Conservation (phyloP, 1,139 yeast species). For the Lodderomyces margitis region DNA sequence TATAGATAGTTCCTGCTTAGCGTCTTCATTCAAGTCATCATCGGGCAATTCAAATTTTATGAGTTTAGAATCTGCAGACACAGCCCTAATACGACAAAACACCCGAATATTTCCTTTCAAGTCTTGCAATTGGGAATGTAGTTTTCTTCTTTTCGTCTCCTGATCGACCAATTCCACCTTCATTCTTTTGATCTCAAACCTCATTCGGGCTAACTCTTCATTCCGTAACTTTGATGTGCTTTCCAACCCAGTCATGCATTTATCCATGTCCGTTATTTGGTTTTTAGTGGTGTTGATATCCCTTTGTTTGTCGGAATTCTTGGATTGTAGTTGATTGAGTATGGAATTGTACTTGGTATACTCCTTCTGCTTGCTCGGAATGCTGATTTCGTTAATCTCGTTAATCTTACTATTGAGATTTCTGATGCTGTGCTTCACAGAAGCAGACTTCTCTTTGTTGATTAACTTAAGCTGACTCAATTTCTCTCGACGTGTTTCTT, state of each 20-base stretch:
- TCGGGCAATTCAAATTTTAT: constrained; percentile 43
- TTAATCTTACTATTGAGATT: constrained; percentile 2
- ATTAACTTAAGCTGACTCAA: constrained; percentile 19
- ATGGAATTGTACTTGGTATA: constrained; percentile 7
- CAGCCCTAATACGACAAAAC: constrained; percentile 80
- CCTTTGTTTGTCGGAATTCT: constrained; percentile 11
- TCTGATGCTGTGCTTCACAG: constrained; percentile 7
- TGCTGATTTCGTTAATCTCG: background rate
- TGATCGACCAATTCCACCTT: constrained; percentile 11
- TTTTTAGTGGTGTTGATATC: constrained; percentile 6
- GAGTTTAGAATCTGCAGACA: constrained; percentile 28
- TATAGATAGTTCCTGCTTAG: constrained; percentile 46
- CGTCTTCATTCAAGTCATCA: constrained; percentile 46
- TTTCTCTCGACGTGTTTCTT: constrained; percentile 22
- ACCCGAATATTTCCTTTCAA: constrained; percentile 91
- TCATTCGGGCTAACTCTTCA: constrained; percentile 6
- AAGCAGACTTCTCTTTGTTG: constrained; percentile 9
- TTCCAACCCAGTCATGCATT: background rate
- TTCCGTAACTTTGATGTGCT: constrained; percentile 3
- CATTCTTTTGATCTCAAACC: constrained; percentile 23
- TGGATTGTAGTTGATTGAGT: constrained; percentile 8
- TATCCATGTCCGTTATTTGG: background rate
- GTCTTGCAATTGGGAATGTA: constrained; percentile 80
- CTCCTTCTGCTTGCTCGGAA: constrained; percentile 7
- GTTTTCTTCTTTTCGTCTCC: constrained; percentile 46